Percentiles rank a stretch among this genome's conserved stretches.
These are phyloP conservation scores for Aureobasidium pullulans DNA, from an alignment of 2,329 filamentous ascomycete species.

Conservation along the genomic window DNA sequence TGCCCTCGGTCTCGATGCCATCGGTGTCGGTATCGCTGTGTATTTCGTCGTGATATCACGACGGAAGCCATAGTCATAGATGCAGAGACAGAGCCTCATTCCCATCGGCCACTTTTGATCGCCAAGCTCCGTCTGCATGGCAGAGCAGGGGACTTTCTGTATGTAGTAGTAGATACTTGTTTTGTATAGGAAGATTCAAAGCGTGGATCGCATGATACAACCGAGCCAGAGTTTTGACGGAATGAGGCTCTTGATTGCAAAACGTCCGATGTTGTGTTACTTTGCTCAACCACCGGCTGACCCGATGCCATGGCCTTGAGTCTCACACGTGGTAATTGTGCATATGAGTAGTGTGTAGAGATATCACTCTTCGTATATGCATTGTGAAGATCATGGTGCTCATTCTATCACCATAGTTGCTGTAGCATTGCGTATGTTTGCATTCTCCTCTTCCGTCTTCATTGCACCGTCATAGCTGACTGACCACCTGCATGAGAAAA, in stretches of 20 bases:
- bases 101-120: background rate
- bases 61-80: background rate
- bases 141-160: background rate
- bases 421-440: no score
- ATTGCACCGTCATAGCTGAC: no score
- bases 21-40: conserved; percentile 7
- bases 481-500: no score
- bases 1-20: conserved; percentile 5
- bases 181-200: background rate
- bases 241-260: no score
- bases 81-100: background rate
- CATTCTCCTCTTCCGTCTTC: no score
- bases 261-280: background rate
- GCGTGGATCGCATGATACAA: background rate
- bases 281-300: background rate
- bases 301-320: background rate
- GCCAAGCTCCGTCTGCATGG: background rate
- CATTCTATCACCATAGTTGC: no score
- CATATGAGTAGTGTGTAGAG: no score
- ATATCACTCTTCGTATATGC: no score
- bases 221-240: no score
- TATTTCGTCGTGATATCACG: conserved; percentile 12
- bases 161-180: background rate
- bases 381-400: no score
- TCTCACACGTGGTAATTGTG: no score